phyloP scores from a whole-genome alignment of 495 filamentous ascomycete genomes.

The Bacidia rubella region DNA sequence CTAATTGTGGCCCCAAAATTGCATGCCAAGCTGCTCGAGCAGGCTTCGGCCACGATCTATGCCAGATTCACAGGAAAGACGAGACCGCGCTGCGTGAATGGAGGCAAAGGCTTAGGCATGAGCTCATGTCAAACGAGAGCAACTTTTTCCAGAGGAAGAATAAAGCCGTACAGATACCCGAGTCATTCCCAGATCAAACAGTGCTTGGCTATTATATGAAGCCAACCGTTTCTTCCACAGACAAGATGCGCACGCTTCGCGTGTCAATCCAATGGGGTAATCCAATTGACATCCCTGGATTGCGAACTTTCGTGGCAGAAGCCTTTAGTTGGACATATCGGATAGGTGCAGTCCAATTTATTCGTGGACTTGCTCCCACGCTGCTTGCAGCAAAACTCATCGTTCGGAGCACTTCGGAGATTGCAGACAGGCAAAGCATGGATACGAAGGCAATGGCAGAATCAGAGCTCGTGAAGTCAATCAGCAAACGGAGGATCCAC shows the following conservation, averaged over 20 bases:
- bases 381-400: constrained; percentile 53
- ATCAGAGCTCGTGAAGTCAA: constrained; percentile 37
- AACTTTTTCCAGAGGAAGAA: constrained; percentile 67
- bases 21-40: constrained; percentile 84
- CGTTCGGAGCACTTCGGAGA: constrained; percentile 5
- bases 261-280: constrained; percentile 44
- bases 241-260: constrained; percentile 45
- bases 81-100: constrained; percentile 46
- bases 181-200: constrained; percentile 63
- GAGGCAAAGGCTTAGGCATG: constrained; percentile 59
- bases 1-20: constrained; percentile 71
- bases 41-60: constrained; percentile 71
- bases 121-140: constrained; percentile 73
- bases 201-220: constrained; percentile 77
- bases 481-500: constrained; percentile 55
- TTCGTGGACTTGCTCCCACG: constrained; percentile 66
- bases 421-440: constrained; percentile 27
- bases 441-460: constrained; percentile 32
- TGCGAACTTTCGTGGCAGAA: constrained; percentile 60
- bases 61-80: constrained; percentile 28
- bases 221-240: constrained; percentile 57
- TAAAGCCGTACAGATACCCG: constrained; percentile 59
- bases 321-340: constrained; percentile 76
- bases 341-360: constrained; percentile 71
- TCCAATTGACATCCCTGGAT: constrained; percentile 48